phyloP scores from a whole-genome alignment of 129 eudicot genomes.

The Artemisia argyi region DNA sequence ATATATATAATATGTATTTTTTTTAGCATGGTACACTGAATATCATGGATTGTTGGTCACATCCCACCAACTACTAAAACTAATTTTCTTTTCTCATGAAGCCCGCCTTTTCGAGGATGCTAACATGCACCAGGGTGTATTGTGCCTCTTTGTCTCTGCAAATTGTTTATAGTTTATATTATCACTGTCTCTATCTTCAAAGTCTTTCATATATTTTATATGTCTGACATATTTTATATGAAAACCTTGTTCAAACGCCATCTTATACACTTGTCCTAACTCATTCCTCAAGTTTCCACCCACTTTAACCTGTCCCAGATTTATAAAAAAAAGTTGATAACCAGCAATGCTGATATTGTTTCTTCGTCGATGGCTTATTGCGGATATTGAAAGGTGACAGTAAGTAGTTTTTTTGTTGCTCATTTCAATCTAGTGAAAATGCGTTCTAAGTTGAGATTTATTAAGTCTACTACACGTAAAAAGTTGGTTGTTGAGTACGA shows the following conservation, averaged over 20 bases:
- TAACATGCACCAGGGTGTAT: constrained; percentile 21
- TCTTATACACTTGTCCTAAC: neutral
- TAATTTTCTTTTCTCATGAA: neutral
- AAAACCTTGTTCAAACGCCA: neutral
- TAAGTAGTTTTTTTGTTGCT: neutral
- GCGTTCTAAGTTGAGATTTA: constrained; percentile 26
- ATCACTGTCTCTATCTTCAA: neutral
- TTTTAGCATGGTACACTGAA: neutral
- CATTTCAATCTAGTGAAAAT: constrained; percentile 8
- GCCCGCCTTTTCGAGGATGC: constrained; percentile 8
- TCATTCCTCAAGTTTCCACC: constrained; percentile 3
- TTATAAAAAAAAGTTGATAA: neutral
- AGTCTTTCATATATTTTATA: neutral
- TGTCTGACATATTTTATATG: neutral
- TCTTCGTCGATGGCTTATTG: neutral
- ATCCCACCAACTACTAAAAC: constrained; percentile 8
- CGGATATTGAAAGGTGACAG: neutral
- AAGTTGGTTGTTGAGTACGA: constrained; percentile 25
- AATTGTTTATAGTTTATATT: constrained; percentile 11
- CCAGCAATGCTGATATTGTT: neutral
- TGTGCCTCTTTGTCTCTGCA: neutral
- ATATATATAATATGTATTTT: too few relatives aligned
- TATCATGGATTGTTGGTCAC: neutral
- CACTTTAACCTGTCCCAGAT: neutral
- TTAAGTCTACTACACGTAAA: constrained; percentile 32